A percentile compares a stretch with the other conserved stretches of the same genome.
These are phyloP conservation scores for Cordyceps fumosorosea DNA, from an alignment of 2,329 filamentous ascomycete genomes.

Conservation along the genomic window DNA sequence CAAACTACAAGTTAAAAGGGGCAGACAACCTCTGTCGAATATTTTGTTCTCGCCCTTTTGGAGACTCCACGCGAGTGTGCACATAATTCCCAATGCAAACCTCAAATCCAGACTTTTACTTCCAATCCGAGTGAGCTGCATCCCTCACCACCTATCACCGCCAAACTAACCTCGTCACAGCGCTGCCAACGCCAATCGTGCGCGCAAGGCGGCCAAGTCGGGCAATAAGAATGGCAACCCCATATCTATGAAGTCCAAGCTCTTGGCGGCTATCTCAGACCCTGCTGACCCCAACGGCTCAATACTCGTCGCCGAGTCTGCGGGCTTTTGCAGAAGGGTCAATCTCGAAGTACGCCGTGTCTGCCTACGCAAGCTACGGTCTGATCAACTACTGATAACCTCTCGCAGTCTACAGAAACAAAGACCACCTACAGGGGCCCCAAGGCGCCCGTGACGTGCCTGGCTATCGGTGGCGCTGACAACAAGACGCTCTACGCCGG, in stretches of 20 bases:
- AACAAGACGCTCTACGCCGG: slow-evolving; percentile 69
- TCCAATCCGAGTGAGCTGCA: slow-evolving; percentile 73
- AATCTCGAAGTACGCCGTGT: slow-evolving; percentile 59
- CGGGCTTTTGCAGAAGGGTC: slow-evolving; percentile 70
- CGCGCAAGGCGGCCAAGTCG: slow-evolving; percentile 62
- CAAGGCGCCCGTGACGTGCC: slow-evolving; percentile 69
- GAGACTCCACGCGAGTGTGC: not conserved
- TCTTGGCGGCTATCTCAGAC: slow-evolving; percentile 67
- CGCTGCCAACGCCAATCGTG: slow-evolving; percentile 40
- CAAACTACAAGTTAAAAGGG: not conserved
- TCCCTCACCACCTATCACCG: slow-evolving; percentile 23
- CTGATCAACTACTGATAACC: not conserved
- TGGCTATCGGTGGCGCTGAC: slow-evolving; percentile 56
- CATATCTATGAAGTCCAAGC: slow-evolving; percentile 75
- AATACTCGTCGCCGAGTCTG: slow-evolving; percentile 80
- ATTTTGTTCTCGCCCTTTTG: not conserved
- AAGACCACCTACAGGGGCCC: slow-evolving; percentile 60
- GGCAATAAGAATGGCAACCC: slow-evolving; percentile 77
- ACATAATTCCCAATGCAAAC: slow-evolving; percentile 43
- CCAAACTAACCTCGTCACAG: slow-evolving; percentile 24
- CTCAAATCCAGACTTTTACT: slow-evolving; percentile 74
- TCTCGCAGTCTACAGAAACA: slow-evolving; percentile 24
- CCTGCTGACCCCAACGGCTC: slow-evolving; percentile 50
- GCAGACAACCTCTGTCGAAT: not conserved
- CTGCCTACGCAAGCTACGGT: not conserved